A percentile compares a stretch with the other conserved stretches of the same genome.
Evolutionary conservation across 331 rosid genomes (phyloP).

Genomic region (Acacia concinna): DNA sequence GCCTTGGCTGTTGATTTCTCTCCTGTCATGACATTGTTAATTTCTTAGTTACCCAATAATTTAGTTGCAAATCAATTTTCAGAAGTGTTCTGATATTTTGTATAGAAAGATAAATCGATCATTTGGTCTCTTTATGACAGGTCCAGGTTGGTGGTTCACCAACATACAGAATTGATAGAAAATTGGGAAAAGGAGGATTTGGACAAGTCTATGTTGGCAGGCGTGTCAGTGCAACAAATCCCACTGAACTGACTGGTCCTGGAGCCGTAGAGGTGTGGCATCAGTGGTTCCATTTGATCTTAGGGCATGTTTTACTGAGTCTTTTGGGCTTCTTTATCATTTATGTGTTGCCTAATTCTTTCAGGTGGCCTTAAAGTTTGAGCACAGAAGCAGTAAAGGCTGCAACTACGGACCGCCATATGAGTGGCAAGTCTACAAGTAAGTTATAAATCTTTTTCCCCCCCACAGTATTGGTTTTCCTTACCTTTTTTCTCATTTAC

Average conservation of each 20-base stretch:
- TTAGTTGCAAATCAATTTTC: not conserved
- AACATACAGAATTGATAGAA: conserved; percentile 60
- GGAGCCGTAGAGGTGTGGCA: conserved; percentile 71
- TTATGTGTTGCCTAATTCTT: not conserved
- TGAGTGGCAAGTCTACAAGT: conserved; percentile 98
- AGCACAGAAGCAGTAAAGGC: conserved; percentile 94
- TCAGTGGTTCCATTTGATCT: not conserved
- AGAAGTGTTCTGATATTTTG: not conserved
- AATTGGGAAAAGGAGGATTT: conserved; percentile 94
- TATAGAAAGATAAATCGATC: not conserved
- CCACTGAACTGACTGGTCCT: conserved; percentile 57
- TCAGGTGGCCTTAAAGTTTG: conserved; percentile 96
- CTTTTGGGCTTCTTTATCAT: not conserved
- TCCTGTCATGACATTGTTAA: not conserved
- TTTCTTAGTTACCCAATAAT: not conserved
- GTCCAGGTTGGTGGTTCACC: conserved; percentile 96
- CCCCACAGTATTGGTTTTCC: not conserved
- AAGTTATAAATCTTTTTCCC: conserved; percentile 30
- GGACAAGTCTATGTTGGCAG: conserved; percentile 95
- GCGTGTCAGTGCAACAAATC: conserved; percentile 50
- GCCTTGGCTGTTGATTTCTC: not conserved
- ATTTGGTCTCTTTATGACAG: conserved; percentile 40
- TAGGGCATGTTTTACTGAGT: not conserved
- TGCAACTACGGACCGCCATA: conserved; percentile 89
- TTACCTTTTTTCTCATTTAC: not conserved